phyloP scores from a whole-genome alignment of 1,284 basidiomycete genomes.

The Rhodotorula sp. region DNA sequence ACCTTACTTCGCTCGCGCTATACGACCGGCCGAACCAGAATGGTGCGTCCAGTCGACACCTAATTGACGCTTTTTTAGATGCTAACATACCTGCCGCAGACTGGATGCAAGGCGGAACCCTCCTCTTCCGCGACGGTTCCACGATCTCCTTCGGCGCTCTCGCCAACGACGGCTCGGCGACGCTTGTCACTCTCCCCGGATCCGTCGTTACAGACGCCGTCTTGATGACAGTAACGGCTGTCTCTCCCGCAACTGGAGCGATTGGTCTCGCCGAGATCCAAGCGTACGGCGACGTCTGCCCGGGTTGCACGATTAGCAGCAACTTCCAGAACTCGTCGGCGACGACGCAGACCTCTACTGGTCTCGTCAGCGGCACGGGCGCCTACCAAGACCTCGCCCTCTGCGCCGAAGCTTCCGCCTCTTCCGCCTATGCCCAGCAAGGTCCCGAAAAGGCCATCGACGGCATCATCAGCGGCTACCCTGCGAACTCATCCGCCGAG shows the following conservation, averaged over 20 bases:
- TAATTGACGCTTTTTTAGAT: neutral
- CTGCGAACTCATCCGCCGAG: slow-evolving; percentile 10
- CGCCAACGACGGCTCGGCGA: slow-evolving; percentile 36
- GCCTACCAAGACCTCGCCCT: slow-evolving; percentile 18
- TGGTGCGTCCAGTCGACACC: neutral
- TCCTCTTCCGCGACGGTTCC: slow-evolving; percentile 35
- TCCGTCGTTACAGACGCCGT: slow-evolving; percentile 19
- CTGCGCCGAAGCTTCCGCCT: slow-evolving; percentile 14
- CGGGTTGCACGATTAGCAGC: slow-evolving; percentile 9
- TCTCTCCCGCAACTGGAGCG: slow-evolving; percentile 22
- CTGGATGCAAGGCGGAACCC: slow-evolving; percentile 35
- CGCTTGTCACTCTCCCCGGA: slow-evolving; percentile 22
- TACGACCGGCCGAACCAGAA: slow-evolving; percentile 39
- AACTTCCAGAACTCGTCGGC: slow-evolving; percentile 8
- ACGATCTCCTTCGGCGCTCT: slow-evolving; percentile 34
- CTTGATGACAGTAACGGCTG: slow-evolving; percentile 31
- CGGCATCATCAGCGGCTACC: slow-evolving; percentile 27
- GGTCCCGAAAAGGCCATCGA: slow-evolving; percentile 23
- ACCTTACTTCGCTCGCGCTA: slow-evolving; percentile 27
- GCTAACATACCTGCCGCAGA: slow-evolving; percentile 14
- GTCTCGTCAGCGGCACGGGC: slow-evolving; percentile 6
- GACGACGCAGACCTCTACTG: slow-evolving; percentile 8
- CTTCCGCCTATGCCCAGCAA: slow-evolving; percentile 19
- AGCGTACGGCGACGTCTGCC: slow-evolving; percentile 27
- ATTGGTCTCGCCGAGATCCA: slow-evolving; percentile 39